Evolutionary conservation across 2,329 filamentous ascomycete species (phyloP).

Genomic region (Penicillium hordei): DNA sequence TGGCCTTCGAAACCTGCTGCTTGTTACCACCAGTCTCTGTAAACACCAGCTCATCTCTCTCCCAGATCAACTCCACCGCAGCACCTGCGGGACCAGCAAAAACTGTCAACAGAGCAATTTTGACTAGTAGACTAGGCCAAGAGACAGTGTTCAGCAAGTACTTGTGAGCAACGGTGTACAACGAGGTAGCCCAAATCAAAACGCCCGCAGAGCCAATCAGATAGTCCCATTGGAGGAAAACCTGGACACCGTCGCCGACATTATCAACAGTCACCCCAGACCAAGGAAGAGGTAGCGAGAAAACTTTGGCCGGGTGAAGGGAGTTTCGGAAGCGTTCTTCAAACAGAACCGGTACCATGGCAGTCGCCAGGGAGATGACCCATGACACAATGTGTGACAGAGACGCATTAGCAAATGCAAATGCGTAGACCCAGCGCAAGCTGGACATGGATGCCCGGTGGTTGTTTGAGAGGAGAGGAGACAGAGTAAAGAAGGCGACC

Average conservation of each 20-base stretch:
- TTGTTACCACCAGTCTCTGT: constrained; percentile 37
- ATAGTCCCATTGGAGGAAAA: constrained; percentile 53
- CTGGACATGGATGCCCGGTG: constrained; percentile 30
- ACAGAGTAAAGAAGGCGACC: constrained; percentile 27
- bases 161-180: constrained; percentile 36
- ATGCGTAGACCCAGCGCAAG: constrained; percentile 43
- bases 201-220: constrained; percentile 45
- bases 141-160: constrained; percentile 28
- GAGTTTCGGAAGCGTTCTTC: constrained; percentile 31
- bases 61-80: constrained; percentile 50
- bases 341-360: constrained; percentile 38
- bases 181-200: constrained; percentile 47
- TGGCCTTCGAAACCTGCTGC: constrained; percentile 30
- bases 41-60: constrained; percentile 49
- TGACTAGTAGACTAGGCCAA: constrained; percentile 32
- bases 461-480: constrained; percentile 27
- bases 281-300: constrained; percentile 38
- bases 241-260: constrained; percentile 45
- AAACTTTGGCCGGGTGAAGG: constrained; percentile 43
- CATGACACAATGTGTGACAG: constrained; percentile 44
- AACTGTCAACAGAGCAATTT: constrained; percentile 37
- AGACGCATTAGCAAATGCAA: constrained; percentile 43
- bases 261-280: constrained; percentile 30
- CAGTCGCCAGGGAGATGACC: constrained; percentile 43
- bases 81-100: constrained; percentile 48